phyloP scores from a whole-genome alignment of 306 rosid genomes.

The Vigna trinervia region DNA sequence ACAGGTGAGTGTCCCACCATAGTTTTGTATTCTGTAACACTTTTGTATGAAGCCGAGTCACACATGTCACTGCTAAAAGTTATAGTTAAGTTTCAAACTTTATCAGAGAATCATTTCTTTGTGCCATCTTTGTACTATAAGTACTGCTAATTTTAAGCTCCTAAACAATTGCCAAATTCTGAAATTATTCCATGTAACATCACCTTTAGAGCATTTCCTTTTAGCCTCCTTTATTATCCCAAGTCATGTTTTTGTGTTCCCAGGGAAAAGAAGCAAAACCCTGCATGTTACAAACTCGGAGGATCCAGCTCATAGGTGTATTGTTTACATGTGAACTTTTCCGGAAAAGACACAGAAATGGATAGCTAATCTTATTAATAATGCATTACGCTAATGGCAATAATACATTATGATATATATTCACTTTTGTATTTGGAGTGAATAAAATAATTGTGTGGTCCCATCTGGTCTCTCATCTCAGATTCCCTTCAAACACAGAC shows the following conservation, averaged over 20 bases:
- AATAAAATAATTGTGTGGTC: constrained; percentile 45
- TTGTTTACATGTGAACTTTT: constrained; percentile 47
- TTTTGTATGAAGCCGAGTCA: neutral
- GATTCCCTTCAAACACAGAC: constrained; percentile 36
- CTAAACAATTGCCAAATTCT: constrained; percentile 10
- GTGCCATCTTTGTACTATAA: neutral
- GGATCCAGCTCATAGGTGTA: constrained; percentile 52
- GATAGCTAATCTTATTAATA: constrained; percentile 38
- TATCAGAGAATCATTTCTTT: neutral
- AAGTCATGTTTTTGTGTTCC: constrained; percentile 39
- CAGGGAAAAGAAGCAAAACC: constrained; percentile 32
- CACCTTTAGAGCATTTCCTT: constrained; percentile 30
- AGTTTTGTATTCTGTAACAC: neutral
- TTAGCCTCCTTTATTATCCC: constrained; percentile 21
- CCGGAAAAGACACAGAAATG: constrained; percentile 45
- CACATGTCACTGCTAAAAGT: neutral
- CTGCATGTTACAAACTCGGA: constrained; percentile 37
- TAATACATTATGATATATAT: constrained; percentile 24
- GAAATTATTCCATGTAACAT: constrained; percentile 15
- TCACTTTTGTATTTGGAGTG: constrained; percentile 12
- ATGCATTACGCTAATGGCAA: constrained; percentile 44
- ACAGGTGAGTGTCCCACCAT: too few relatives aligned
- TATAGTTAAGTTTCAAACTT: neutral
- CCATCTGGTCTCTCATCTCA: constrained; percentile 22
- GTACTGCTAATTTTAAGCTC: constrained; percentile 3